Evolutionary conservation across 2,329 filamentous ascomycete species (phyloP).

Genomic region (Stemphylium vesicarium): DNA sequence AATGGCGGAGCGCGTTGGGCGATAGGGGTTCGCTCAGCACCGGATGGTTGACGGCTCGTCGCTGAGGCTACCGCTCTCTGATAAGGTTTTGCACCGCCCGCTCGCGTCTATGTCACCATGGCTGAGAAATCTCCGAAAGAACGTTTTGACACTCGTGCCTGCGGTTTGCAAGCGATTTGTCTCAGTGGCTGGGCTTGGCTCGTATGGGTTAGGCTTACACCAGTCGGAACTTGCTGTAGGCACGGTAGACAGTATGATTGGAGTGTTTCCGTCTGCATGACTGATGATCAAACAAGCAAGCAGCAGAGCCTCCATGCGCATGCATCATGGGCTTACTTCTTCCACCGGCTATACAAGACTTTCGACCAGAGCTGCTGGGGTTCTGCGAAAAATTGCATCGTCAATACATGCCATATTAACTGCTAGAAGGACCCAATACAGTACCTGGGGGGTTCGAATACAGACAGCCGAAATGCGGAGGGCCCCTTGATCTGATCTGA

Average conservation of each 20-base stretch:
- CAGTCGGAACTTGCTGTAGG: slow-evolving; percentile 3
- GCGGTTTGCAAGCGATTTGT: slow-evolving; percentile 7
- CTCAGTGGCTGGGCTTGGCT: neutral
- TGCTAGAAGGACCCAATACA: slow-evolving; percentile 2
- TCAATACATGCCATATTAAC: neutral
- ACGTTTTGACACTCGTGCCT: slow-evolving; percentile 11
- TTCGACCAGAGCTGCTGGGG: slow-evolving; percentile 3
- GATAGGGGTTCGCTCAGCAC: slow-evolving; percentile 87
- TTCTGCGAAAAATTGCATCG: slow-evolving; percentile 11
- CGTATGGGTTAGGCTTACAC: neutral
- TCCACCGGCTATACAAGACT: neutral
- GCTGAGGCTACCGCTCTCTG: slow-evolving; percentile 27
- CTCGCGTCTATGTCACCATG: neutral
- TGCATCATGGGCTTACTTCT: neutral
- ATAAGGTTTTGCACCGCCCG: slow-evolving; percentile 10
- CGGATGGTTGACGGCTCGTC: slow-evolving; percentile 67
- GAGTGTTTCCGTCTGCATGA: neutral
- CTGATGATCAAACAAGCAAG: slow-evolving; percentile 6
- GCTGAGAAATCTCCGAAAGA: slow-evolving; percentile 4
- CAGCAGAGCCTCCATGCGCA: neutral
- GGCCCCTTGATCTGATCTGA: neutral
- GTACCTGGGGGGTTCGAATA: slow-evolving; percentile 1
- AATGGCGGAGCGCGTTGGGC: slow-evolving; percentile 90
- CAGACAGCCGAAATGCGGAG: slow-evolving; percentile 5
- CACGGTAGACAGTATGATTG: slow-evolving; percentile 2